Conservation (phyloP, 257 asterid genomes). For the Henckelia pumila region DNA sequence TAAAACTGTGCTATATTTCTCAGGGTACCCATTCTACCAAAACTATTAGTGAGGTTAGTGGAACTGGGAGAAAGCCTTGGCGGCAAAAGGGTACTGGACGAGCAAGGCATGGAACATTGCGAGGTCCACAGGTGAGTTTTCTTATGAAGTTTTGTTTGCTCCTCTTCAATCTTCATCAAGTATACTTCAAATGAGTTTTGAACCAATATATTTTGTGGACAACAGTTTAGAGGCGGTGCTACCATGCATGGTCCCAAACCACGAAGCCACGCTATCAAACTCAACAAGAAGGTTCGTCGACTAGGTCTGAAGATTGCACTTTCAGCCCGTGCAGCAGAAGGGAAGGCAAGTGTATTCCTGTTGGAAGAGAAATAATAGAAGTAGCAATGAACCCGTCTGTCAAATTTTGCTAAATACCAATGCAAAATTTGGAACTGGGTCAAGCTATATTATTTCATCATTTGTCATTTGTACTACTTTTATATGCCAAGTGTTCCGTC, state of each 20-base stretch:
- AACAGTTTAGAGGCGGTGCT: slow-evolving; percentile 86
- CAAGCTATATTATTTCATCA: neutral
- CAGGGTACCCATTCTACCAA: slow-evolving; percentile 97
- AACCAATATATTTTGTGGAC: slow-evolving; percentile 19
- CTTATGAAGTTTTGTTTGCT: slow-evolving; percentile 11
- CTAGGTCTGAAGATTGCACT: slow-evolving; percentile 88
- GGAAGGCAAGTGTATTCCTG: slow-evolving; percentile 64
- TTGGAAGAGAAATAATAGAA: neutral
- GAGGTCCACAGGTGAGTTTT: slow-evolving; percentile 74
- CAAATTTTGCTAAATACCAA: neutral
- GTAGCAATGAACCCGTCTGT: neutral
- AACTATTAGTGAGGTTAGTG: slow-evolving; percentile 93
- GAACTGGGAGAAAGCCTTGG: slow-evolving; percentile 95
- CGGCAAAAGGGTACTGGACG: slow-evolving; percentile 87
- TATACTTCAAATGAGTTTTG: slow-evolving; percentile 2
- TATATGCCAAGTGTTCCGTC: neutral
- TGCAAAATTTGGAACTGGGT: neutral
- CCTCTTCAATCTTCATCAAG: slow-evolving; percentile 5
- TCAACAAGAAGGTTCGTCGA: slow-evolving; percentile 84
- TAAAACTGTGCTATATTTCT: slow-evolving; percentile 19
- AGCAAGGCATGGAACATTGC: slow-evolving; percentile 86
- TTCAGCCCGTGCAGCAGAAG: slow-evolving; percentile 93
- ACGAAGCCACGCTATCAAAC: slow-evolving; percentile 87
- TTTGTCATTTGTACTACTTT: neutral
- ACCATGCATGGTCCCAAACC: slow-evolving; percentile 97